Conservation (phyloP, 75 land plant species). For the Sequoia sempervirens region DNA sequence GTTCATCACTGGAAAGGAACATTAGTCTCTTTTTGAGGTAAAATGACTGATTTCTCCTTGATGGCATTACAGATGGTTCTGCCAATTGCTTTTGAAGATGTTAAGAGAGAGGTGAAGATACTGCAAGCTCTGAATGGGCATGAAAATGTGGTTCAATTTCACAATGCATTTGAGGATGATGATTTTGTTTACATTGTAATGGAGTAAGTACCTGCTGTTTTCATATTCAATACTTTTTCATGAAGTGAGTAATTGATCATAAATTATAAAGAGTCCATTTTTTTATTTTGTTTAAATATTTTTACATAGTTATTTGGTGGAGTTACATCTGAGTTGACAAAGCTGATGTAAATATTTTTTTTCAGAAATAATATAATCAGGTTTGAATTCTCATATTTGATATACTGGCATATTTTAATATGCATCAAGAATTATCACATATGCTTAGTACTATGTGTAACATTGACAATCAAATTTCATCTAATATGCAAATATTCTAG, state of each 20-base stretch:
- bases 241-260: neutral
- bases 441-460: neutral
- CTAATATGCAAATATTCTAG: neutral
- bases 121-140: conserved; percentile 62
- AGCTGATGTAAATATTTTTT: neutral
- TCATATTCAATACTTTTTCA: neutral
- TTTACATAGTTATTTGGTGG: neutral
- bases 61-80: conserved; percentile 58
- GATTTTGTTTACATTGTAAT: conserved; percentile 78
- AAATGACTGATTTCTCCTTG: neutral
- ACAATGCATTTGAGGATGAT: conserved; percentile 81
- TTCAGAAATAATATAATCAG: neutral
- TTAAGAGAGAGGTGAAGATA: conserved; percentile 84
- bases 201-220: conserved; percentile 64
- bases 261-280: neutral
- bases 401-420: neutral
- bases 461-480: neutral
- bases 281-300: neutral
- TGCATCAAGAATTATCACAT: neutral
- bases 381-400: neutral
- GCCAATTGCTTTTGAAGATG: conserved; percentile 80
- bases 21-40: neutral
- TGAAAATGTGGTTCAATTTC: conserved; percentile 81
- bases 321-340: neutral
- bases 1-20: neutral